Evolutionary conservation across 148 eudicot genomes (phyloP).

Genomic region (Rhododendron ovatum): DNA sequence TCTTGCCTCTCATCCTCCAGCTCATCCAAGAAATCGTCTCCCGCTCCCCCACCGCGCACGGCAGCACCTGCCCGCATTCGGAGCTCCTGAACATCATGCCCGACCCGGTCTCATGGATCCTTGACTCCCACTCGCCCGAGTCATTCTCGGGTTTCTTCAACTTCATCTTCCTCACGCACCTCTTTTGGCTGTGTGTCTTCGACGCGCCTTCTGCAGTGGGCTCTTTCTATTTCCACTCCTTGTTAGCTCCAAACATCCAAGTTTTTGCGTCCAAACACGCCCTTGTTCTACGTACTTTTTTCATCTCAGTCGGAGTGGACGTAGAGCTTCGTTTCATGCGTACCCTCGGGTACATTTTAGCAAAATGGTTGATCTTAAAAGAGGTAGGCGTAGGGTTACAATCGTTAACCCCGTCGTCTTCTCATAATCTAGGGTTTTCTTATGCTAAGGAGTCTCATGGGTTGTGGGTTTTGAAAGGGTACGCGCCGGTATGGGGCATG

Average conservation of each 20-base stretch:
- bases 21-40: constrained; percentile 59
- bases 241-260: constrained; percentile 59
- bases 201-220: constrained; percentile 71
- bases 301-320: constrained; percentile 53
- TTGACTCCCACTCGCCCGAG: constrained; percentile 70
- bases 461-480: constrained; percentile 67
- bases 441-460: constrained; percentile 69
- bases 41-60: constrained; percentile 50
- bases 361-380: constrained; percentile 61
- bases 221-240: constrained; percentile 60
- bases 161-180: constrained; percentile 53
- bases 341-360: constrained; percentile 74
- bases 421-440: constrained; percentile 45
- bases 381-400: constrained; percentile 65
- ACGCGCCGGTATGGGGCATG: constrained; percentile 69
- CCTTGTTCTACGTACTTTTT: constrained; percentile 48
- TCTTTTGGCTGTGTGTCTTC: constrained; percentile 76
- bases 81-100: constrained; percentile 42
- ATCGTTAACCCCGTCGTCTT: constrained; percentile 26
- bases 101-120: constrained; percentile 54
- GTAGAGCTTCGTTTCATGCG: constrained; percentile 71
- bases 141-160: constrained; percentile 67
- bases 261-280: constrained; percentile 37
- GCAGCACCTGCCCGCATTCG: constrained; percentile 40
- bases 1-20: constrained; percentile 69